These are phyloP conservation scores for Kuraishia floccosa DNA, from an alignment of 805 yeast species.

Conservation along the genomic window DNA sequence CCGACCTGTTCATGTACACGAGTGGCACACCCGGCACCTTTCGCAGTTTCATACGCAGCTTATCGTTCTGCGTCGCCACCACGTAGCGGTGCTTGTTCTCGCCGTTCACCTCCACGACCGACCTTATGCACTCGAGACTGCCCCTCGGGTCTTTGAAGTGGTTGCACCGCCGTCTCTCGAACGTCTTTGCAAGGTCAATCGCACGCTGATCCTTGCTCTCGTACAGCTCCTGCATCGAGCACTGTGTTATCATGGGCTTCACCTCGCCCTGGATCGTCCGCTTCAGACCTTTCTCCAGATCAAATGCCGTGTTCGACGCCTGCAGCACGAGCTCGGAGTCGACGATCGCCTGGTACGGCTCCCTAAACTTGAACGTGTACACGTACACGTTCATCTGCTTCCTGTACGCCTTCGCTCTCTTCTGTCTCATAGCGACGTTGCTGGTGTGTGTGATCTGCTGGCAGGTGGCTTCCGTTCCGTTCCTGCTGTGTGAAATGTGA, in stretches of 20 bases:
- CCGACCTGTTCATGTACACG: slow-evolving; percentile 79
- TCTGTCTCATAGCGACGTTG: slow-evolving; percentile 66
- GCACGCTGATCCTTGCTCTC: slow-evolving; percentile 61
- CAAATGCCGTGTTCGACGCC: slow-evolving; percentile 57
- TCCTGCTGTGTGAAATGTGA: too few species aligned
- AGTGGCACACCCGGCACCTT: slow-evolving; percentile 84
- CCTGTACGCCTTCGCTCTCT: slow-evolving; percentile 87
- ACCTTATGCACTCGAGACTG: slow-evolving; percentile 62
- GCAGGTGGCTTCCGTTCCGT: too few species aligned
- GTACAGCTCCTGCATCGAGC: slow-evolving; percentile 84
- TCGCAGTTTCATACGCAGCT: slow-evolving; percentile 58
- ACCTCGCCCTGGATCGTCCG: slow-evolving; percentile 78
- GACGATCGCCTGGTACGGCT: slow-evolving; percentile 83
- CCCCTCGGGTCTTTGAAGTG: slow-evolving; percentile 42
- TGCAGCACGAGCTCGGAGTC: slow-evolving; percentile 70
- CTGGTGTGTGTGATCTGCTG: too few species aligned
- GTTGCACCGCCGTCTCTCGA: slow-evolving; percentile 89
- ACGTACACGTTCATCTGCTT: slow-evolving; percentile 82
- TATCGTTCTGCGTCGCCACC: slow-evolving; percentile 74
- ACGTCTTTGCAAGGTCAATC: slow-evolving; percentile 66
- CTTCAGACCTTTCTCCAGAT: slow-evolving; percentile 69
- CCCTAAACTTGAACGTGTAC: slow-evolving; percentile 84
- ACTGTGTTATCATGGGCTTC: slow-evolving; percentile 90
- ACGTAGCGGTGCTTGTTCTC: slow-evolving; percentile 84
- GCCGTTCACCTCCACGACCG: slow-evolving; percentile 60